phyloP scores from a whole-genome alignment of 768 basidiomycete species.

The Pholiota molesta region DNA sequence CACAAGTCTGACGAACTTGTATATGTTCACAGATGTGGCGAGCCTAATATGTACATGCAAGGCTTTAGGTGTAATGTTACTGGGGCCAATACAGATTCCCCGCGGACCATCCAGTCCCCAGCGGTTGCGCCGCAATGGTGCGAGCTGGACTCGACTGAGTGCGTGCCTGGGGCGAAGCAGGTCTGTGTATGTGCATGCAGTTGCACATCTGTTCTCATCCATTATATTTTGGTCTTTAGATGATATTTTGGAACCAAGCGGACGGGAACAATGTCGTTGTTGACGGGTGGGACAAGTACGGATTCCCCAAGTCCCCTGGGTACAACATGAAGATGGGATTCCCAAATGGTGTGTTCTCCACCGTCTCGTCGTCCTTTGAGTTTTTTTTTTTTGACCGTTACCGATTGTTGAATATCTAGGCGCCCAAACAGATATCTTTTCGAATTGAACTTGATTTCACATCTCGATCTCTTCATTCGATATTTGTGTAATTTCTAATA shows the following conservation, averaged over 20 bases:
- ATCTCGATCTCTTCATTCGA: no score
- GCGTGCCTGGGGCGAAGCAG: constrained; percentile 43
- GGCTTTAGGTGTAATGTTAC: constrained; percentile 43
- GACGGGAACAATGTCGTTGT: constrained; percentile 47
- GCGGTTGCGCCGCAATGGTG: constrained; percentile 43
- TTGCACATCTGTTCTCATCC: not conserved
- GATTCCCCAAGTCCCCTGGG: constrained; percentile 39
- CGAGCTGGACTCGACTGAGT: constrained; percentile 34
- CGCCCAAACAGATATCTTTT: constrained; percentile 27
- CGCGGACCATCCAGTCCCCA: constrained; percentile 26
- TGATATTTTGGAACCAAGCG: constrained; percentile 45
- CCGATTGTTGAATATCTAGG: constrained; percentile 8
- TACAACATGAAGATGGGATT: constrained; percentile 42
- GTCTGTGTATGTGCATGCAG: constrained; percentile 12
- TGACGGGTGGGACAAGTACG: constrained; percentile 43
- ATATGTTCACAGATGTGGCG: constrained; percentile 36
- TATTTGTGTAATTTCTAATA: no score
- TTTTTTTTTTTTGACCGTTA: not conserved
- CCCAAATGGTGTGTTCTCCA: constrained; percentile 26
- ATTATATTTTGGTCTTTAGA: constrained; percentile 21
- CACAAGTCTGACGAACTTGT: constrained; percentile 3
- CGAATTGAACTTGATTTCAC: no score
- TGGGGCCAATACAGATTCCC: constrained; percentile 27
- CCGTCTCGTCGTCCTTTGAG: not conserved
- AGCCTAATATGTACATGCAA: constrained; percentile 50